Percentiles rank a stretch among this genome's conserved stretches.
Evolutionary conservation across 768 basidiomycete genomes (phyloP).

Genomic region (Trametes meyenii): DNA sequence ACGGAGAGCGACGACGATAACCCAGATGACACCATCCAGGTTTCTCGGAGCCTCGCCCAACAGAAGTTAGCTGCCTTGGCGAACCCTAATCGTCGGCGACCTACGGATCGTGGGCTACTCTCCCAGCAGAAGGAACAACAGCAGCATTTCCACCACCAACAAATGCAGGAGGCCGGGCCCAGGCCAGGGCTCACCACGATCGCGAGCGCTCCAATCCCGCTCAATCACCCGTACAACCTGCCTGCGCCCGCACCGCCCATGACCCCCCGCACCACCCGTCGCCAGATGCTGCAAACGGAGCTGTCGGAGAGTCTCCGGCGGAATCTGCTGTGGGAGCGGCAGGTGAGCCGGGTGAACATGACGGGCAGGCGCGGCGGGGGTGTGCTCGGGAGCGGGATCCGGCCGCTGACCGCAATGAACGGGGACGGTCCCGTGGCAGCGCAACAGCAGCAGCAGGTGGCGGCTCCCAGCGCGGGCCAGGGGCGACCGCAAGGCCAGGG

Average conservation of each 20-base stretch:
- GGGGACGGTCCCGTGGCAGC: conserved; percentile 13
- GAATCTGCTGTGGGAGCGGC: conserved; percentile 81
- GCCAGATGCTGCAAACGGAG: conserved; percentile 83
- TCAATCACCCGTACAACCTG: conserved; percentile 72
- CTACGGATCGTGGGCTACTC: conserved; percentile 35
- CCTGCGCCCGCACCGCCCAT: conserved; percentile 66
- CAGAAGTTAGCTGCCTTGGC: conserved; percentile 64
- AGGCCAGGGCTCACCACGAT: conserved; percentile 36
- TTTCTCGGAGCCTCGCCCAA: conserved; percentile 71
- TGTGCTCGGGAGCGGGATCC: conserved; percentile 34
- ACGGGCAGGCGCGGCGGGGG: conserved; percentile 35
- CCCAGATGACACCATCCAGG: conserved; percentile 53
- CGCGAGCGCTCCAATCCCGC: conserved; percentile 57
- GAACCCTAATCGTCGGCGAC: conserved; percentile 42
- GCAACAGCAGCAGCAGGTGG: conserved; percentile 22
- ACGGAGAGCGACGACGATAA: conserved; percentile 51
- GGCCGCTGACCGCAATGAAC: conserved; percentile 39
- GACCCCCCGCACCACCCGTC: conserved; percentile 83
- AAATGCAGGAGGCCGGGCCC: conserved; percentile 15
- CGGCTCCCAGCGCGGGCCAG: not conserved
- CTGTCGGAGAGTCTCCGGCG: conserved; percentile 82
- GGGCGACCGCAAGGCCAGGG: conserved; percentile 32
- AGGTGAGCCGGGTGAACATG: conserved; percentile 58
- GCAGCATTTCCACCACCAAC: conserved; percentile 18
- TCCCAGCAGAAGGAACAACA: conserved; percentile 27